Evolutionary conservation across 2,329 filamentous ascomycete species (phyloP).

Genomic region (Canariomyces notabilis): DNA sequence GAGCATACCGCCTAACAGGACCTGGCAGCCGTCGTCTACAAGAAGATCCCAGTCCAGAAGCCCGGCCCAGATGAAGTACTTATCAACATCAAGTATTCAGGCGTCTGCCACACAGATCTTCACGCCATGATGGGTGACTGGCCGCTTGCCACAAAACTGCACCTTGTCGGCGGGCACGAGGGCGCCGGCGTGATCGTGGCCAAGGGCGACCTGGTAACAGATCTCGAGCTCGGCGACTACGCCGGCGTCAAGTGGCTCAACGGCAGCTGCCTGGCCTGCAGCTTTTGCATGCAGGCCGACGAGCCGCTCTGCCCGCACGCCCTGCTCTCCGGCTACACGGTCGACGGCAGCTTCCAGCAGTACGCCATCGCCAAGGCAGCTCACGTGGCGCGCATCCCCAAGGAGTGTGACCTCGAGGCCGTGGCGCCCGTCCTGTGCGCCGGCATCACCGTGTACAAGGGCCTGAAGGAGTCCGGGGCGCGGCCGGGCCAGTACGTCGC

Average conservation of each 20-base stretch:
- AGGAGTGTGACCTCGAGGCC: conserved; percentile 69
- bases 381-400: conserved; percentile 76
- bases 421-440: conserved; percentile 71
- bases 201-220: conserved; percentile 68
- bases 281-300: conserved; percentile 74
- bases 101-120: conserved; percentile 84
- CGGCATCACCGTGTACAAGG: conserved; percentile 71
- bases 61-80: conserved; percentile 88
- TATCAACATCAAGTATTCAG: conserved; percentile 83
- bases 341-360: conserved; percentile 90
- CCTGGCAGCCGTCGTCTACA: conserved; percentile 58
- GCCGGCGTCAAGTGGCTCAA: conserved; percentile 94
- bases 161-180: conserved; percentile 76
- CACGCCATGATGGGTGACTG: conserved; percentile 83
- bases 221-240: conserved; percentile 76
- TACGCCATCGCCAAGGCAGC: conserved; percentile 84
- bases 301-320: conserved; percentile 78
- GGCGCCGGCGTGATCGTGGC: conserved; percentile 81
- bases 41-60: conserved; percentile 74
- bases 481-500: conserved; percentile 65
- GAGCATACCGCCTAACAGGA: conserved; percentile 5
- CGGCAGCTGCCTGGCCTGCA: conserved; percentile 75
- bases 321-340: conserved; percentile 80
- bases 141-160: conserved; percentile 77
- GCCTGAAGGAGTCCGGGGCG: conserved; percentile 63